Conservation (phyloP, 23 red algal species). For the Pyropia yezoensis region DNA sequence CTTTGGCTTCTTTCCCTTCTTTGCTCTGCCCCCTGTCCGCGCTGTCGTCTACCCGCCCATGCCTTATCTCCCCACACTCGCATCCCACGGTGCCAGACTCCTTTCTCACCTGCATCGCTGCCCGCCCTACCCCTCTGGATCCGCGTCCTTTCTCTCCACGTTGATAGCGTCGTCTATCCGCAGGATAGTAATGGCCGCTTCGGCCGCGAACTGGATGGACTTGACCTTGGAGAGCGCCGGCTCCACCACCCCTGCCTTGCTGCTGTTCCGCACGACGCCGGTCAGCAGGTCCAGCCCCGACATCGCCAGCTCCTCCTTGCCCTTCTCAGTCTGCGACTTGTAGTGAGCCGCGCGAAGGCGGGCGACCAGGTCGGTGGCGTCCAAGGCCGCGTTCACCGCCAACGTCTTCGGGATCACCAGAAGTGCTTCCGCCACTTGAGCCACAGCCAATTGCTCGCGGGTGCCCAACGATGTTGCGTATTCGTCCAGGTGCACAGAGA, state of each 20-base stretch:
- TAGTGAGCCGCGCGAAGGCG: conserved; percentile 70
- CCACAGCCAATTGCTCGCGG: conserved; percentile 87
- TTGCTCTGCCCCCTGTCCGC: too few species aligned
- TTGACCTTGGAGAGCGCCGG: conserved; percentile 94
- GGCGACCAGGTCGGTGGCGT: conserved; percentile 86
- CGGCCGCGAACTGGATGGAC: conserved; percentile 93
- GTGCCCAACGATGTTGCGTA: conserved; percentile 77
- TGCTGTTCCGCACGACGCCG: conserved; percentile 71
- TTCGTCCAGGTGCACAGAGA: conserved; percentile 90
- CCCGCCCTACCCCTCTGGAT: conserved; percentile 5
- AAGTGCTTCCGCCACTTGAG: conserved; percentile 89
- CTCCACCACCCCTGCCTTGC: conserved; percentile 81
- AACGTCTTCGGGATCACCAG: conserved; percentile 96
- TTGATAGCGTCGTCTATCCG: conserved; percentile 97
- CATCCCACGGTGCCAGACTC: background rate
- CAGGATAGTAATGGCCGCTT: conserved; percentile 95
- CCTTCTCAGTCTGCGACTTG: conserved; percentile 54
- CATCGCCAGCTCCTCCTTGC: conserved; percentile 28
- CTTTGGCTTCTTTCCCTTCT: too few species aligned
- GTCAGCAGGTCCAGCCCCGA: conserved; percentile 73
- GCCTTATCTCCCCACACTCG: background rate
- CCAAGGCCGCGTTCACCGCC: conserved; percentile 84
- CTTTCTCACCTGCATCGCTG: too few species aligned
- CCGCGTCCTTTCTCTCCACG: conserved; percentile 48
- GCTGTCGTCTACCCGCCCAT: background rate